phyloP scores from a whole-genome alignment of 805 yeast genomes.

The Kregervanrija fluxuum region DNA sequence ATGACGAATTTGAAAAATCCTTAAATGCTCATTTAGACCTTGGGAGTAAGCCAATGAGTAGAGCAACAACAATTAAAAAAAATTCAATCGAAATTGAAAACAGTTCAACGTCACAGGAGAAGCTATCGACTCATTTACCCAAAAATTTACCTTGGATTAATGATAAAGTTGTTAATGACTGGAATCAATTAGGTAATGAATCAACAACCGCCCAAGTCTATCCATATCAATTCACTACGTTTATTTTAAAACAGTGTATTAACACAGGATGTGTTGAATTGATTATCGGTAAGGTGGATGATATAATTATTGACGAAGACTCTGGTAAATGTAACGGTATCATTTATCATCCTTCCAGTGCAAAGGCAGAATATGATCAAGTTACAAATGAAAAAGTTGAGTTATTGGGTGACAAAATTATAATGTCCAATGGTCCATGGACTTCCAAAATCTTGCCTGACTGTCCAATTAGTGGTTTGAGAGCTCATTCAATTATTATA shows the following conservation, averaged over 20 bases:
- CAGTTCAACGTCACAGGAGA: slow-evolving; percentile 8
- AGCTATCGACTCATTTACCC: slow-evolving; percentile 37
- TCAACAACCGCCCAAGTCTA: slow-evolving; percentile 95
- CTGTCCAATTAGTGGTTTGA: slow-evolving; percentile 88
- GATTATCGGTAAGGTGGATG: slow-evolving; percentile 75
- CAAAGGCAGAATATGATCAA: slow-evolving; percentile 28
- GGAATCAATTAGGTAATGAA: slow-evolving; percentile 76
- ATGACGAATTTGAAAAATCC: too few relatives aligned
- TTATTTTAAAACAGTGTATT: slow-evolving; percentile 68
- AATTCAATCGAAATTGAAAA: slow-evolving; percentile 28
- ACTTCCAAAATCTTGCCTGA: slow-evolving; percentile 83
- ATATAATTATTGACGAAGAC: slow-evolving; percentile 53
- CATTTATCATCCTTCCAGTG: slow-evolving; percentile 39
- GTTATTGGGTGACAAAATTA: slow-evolving; percentile 66
- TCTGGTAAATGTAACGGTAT: slow-evolving; percentile 69
- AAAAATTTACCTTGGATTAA: slow-evolving; percentile 71
- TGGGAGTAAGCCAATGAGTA: slow-evolving; percentile 18
- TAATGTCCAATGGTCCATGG: slow-evolving; percentile 94
- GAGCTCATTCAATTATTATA: slow-evolving; percentile 93
- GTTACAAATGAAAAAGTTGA: slow-evolving; percentile 31
- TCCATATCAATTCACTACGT: slow-evolving; percentile 90
- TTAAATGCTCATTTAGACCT: slow-evolving; percentile 4
- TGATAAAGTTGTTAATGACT: slow-evolving; percentile 53
- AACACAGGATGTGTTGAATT: slow-evolving; percentile 80
- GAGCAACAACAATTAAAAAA: slow-evolving; percentile 27